Evolutionary conservation across 2,329 filamentous ascomycete species (phyloP), one percentile per base, ranked within the genome.

Genomic region (Pseudocercospora fijiensis): DNA sequence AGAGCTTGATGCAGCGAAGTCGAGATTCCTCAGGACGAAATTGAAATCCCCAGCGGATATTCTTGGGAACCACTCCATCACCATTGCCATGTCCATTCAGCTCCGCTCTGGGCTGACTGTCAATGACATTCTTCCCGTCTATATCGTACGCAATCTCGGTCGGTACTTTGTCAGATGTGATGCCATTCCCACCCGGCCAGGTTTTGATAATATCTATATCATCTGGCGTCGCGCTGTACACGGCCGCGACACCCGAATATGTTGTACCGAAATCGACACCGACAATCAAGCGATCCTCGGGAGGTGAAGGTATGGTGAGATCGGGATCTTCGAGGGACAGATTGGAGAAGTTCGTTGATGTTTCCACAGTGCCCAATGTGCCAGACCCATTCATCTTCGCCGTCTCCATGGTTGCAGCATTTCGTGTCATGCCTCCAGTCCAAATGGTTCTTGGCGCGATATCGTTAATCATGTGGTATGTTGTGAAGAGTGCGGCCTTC

Each of bases 261-360:
- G 90, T 93, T n/a, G 90, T 93, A 13, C 90, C 90, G 78, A 93
- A 93, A 75, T 93, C 90, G 7, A 93, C 86, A 7, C 90, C 90
- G 33, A 93, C 89, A 70, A 92, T 90, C 69, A 92, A 78, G 60
- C 88, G 83, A 73, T 91, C 89, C 9, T 61, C 47, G 22, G 47
- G 43, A 22, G 58, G 37, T 37, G 55, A 52, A 49, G 61, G 61
- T 43, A 63, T 27, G 10, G 61, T 53, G 16, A 63, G 61, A 47
- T 59, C 56, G 56, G 61, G 43, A 16, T 63, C 61, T 26, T 57
- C 60, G 16, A 71, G 62, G 28, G 69, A 27, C 28, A 68, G 16
- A 10, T 41, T 37, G 18, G 53, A 33, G 30, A 56, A 33, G 13
- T 16, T 28, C 7, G 53, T 41, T 16, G 53, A 33, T 20, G 53